Percentiles rank a stretch among this genome's conserved stretches.
These are phyloP conservation scores for Moniliophthora roreri DNA, from an alignment of 1,284 basidiomycete species.

Conservation along the genomic window DNA sequence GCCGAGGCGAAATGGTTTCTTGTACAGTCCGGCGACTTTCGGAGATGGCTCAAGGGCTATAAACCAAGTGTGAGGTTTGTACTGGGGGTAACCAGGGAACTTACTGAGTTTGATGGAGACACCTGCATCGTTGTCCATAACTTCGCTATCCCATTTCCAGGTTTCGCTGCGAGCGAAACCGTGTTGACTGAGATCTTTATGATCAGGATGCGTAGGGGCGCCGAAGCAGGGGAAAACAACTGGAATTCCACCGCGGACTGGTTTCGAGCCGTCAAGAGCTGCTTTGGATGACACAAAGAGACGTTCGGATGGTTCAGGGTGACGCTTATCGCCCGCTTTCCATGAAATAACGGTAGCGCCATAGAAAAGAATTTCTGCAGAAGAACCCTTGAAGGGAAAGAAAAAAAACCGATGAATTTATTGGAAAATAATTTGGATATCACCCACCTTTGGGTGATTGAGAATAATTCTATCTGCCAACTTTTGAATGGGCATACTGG, in stretches of 20 bases:
- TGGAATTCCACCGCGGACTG: slow-evolving; percentile 82
- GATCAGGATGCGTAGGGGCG: slow-evolving; percentile 69
- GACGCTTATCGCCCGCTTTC: slow-evolving; percentile 50
- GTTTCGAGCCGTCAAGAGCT: slow-evolving; percentile 64
- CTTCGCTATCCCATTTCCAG: slow-evolving; percentile 67
- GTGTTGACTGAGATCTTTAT: slow-evolving; percentile 75
- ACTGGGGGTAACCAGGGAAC: not conserved
- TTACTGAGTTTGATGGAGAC: slow-evolving; percentile 9
- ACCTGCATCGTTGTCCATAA: slow-evolving; percentile 62
- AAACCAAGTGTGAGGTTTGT: not conserved
- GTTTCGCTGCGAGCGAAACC: slow-evolving; percentile 78
- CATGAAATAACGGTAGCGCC: slow-evolving; percentile 84
- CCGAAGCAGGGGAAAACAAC: slow-evolving; percentile 88
- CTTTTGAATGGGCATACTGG: slow-evolving; percentile 50
- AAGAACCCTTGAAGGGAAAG: slow-evolving; percentile 55
- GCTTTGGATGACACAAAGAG: slow-evolving; percentile 81
- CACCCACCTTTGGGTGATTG: slow-evolving; percentile 51
- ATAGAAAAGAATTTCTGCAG: slow-evolving; percentile 70
- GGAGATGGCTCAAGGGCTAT: slow-evolving; percentile 64
- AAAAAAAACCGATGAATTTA: slow-evolving; percentile 7
- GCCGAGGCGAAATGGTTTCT: slow-evolving; percentile 63
- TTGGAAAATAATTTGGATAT: not conserved
- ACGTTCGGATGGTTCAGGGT: slow-evolving; percentile 53
- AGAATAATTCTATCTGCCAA: slow-evolving; percentile 40
- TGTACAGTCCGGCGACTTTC: slow-evolving; percentile 56